These are phyloP conservation scores for Oxytropis ochrocephala DNA, from an alignment of 306 rosid species.

Conservation along the genomic window DNA sequence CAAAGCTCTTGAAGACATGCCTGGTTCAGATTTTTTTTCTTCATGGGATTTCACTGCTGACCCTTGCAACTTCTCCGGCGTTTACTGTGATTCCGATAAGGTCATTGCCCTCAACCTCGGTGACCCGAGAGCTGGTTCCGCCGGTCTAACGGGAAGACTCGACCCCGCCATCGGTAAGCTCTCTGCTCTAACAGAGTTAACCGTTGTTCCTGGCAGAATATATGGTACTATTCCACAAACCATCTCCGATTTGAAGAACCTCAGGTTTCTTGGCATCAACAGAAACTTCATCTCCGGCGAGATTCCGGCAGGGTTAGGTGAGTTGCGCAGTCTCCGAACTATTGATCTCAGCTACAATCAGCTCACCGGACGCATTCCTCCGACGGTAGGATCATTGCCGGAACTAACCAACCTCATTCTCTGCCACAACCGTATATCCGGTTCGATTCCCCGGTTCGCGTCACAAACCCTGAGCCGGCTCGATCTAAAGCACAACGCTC, in stretches of 20 bases:
- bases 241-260: constrained; percentile 45
- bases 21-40: constrained; percentile 70
- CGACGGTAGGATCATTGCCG: constrained; percentile 52
- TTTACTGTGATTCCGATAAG: constrained; percentile 68
- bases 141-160: constrained; percentile 76
- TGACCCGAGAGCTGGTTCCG: constrained; percentile 78
- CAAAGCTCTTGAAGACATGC: constrained; percentile 67
- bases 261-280: constrained; percentile 78
- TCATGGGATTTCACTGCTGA: constrained; percentile 98
- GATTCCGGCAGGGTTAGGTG: constrained; percentile 54
- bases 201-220: constrained; percentile 82
- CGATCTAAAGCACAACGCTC: constrained; percentile 75
- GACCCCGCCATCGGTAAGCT: constrained; percentile 73
- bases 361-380: constrained; percentile 66
- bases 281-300: constrained; percentile 83
- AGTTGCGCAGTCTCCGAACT: constrained; percentile 49
- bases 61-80: constrained; percentile 90
- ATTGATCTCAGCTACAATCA: constrained; percentile 86
- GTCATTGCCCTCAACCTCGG: constrained; percentile 92
- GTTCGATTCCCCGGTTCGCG: constrained; percentile 58
- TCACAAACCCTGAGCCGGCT: constrained; percentile 65
- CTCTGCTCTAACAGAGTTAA: constrained; percentile 69
- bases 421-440: constrained; percentile 80
- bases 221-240: constrained; percentile 60
- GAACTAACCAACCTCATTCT: constrained; percentile 70